Evolutionary conservation across 805 yeast species (phyloP), one percentile per base, ranked within the genome.

Genomic region (Pichia californica): DNA sequence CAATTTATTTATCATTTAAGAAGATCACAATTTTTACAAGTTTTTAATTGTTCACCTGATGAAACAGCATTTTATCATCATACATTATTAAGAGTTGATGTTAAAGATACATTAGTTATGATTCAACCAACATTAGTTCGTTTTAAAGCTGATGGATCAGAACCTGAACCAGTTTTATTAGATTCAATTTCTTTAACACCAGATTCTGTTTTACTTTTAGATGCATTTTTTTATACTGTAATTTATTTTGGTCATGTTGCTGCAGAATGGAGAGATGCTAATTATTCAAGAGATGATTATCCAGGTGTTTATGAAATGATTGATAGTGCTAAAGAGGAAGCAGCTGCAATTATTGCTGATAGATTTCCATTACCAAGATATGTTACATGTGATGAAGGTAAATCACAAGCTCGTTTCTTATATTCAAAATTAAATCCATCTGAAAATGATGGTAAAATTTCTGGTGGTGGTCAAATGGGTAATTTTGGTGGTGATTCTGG

Each of bases 11-110:
- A 84, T 69, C 94, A 93, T 62, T 73, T 93, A 67, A 84, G 99
- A 69, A 82, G 99, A 63, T 88, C 97, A 1, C 98, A 91, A 66
- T 89, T 93, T 64, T 70, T 93, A 62, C 95, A 88, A 63, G 95
- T 91, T 36, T 93, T 93, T 74, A 93, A 93, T 68, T 89, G 89
- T 66, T 93, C 99, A 6, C 99, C 99, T 2, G 99, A 93, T 70
- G 99, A 93, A 70, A 88, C 98, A 35, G 96, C 96, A 31, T 93
- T 89, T 66, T 88, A 91, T 67, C 81, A 97, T 63, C 99, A 93
- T 64, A 82, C 88, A 15, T 77, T 93, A 60, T 76, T 85, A 60
- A 81, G 91, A 52, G 97, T 93, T 59, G 97, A 93, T 61, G 84
- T 91, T 34, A 83, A 84, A 51, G 93, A 91, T 68, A 85, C 97